phyloP scores from a whole-genome alignment of 306 rosid species.

The Vigna unguiculata region DNA sequence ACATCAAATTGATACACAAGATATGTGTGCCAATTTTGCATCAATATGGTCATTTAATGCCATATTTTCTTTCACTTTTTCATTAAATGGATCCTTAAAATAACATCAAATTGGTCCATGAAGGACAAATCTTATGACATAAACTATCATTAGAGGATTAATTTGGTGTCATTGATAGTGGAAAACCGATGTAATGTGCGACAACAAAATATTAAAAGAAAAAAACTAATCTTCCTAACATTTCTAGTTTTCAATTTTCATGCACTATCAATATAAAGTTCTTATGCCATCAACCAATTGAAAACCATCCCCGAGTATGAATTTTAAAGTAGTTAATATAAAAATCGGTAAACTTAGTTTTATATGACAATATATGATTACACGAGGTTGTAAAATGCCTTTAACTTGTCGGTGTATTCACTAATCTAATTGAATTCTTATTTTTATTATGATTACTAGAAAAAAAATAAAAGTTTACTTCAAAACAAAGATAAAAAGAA shows the following conservation, averaged over 20 bases:
- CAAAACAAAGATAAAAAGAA: slow-evolving; percentile 2
- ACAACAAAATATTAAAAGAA: background rate
- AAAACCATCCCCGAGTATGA: background rate
- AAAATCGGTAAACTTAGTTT: background rate
- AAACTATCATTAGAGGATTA: slow-evolving; percentile 13
- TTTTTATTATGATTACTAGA: background rate
- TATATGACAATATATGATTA: background rate
- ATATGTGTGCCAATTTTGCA: background rate
- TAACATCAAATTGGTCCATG: slow-evolving; percentile 19
- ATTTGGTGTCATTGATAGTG: background rate
- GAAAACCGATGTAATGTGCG: background rate
- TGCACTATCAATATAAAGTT: background rate
- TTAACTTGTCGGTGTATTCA: background rate
- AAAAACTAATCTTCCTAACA: slow-evolving; percentile 4
- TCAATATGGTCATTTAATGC: slow-evolving; percentile 1
- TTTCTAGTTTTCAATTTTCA: background rate
- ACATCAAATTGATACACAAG: slow-evolving; percentile 19
- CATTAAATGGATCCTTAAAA: slow-evolving; percentile 1
- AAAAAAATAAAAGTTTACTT: background rate
- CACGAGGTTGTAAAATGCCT: background rate
- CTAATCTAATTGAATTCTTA: background rate
- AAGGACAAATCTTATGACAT: slow-evolving; percentile 1
- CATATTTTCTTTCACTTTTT: background rate
- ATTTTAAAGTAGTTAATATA: background rate
- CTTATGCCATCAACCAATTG: background rate